Evolutionary conservation across 1,284 basidiomycete species (phyloP), one percentile per base, ranked within the genome.

Genomic region (Naganishia sp.): DNA sequence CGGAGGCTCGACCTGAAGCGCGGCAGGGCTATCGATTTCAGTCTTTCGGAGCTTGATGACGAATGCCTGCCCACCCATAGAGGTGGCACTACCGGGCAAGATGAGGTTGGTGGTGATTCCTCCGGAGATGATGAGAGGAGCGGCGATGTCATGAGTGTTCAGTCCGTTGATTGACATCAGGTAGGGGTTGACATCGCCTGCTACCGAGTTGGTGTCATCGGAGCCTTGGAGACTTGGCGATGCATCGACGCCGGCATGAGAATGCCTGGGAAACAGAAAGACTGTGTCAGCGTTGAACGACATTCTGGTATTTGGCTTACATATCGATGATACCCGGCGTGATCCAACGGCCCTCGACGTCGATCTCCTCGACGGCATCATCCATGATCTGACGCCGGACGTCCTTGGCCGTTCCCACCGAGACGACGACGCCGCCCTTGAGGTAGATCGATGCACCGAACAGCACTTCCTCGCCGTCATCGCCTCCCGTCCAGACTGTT

Each of bases 401-500:
- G n/a, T 75, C 70, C 21, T 73, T 65, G 9, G 72, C 67, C 23
- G 70, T 69, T 35, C 77, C 76, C 21, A 84, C 74, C 28, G 75
- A 74, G 50, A 76, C 71, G 66, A 84, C 79, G 10, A 84, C 72
- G 9, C 83, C 84, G 28, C 76, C 72, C 39, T 81, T 77, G 43
- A 84, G 71, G 41, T 79, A 74, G 9, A 85, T 69, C 31, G 76
- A 79, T 7, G 72, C 71, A 6, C 72, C 88, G 32, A 83, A 78
- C 21, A 90, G 75, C 43, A 89, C 79, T 71, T 88, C 85, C 21
- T 83, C 84, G 2, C 79, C 80, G 58, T 87, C 84, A 42, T 86
- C 77, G 52, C 83, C 84, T 21, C 90, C 90, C 0, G 89, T 92
- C 84, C 91, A 90, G 21, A 95, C 83, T 0, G 85, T 87, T 2